Base-by-base conservation (phyloP, 164 flowering plant genomes). In the Berberis thunbergii region DNA sequence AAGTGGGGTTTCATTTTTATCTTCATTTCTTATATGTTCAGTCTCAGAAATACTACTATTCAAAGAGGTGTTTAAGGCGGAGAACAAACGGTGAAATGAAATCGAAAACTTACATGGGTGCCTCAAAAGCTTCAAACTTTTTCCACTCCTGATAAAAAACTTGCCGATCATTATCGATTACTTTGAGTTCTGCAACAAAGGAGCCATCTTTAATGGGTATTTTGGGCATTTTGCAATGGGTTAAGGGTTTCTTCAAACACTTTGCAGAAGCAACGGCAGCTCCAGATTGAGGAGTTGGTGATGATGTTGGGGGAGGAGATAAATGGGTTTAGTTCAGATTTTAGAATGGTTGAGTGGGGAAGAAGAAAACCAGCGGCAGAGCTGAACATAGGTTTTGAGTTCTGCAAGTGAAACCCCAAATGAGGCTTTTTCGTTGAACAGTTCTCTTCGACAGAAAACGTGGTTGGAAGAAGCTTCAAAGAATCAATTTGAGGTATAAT, bases 61-160 rank as follows among this genome's bases (percentile, higher is more conserved):
- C 26, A 26, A 26, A 26, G 26, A 26, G 26, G 38, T 46, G 7
- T 4, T 45, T 8, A n/a, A 43, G 43, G n/a, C 11, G 7, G 71
- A 61, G 46, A 65, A 45, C 44, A 41, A 60, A 48, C 58, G 49
- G 5, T 45, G 41, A n/a, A 43, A 45, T 44, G 41, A 6, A 39
- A 4, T 53, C 2, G 59, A 63, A 52, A 64, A 64, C 68, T 67
- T 74, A 61, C 71, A 64, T 52, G 68, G 42, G 63, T 57, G 40
- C 12, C 69, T 50, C 53, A 39, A 64, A 64, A 67, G 60, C 41
- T 53, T 67, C 74, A 65, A 70, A 59, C 66, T 64, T 64, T 67
- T 66, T 2, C 46, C 38, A 11, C 57, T 61, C 48, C 56, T 41
- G 45, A 65, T 6, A 7, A 69, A 55, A 59, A 44, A 11, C 45